Conservation (phyloP, 2,329 filamentous ascomycete species). For the Arthrinium puccinioides region DNA sequence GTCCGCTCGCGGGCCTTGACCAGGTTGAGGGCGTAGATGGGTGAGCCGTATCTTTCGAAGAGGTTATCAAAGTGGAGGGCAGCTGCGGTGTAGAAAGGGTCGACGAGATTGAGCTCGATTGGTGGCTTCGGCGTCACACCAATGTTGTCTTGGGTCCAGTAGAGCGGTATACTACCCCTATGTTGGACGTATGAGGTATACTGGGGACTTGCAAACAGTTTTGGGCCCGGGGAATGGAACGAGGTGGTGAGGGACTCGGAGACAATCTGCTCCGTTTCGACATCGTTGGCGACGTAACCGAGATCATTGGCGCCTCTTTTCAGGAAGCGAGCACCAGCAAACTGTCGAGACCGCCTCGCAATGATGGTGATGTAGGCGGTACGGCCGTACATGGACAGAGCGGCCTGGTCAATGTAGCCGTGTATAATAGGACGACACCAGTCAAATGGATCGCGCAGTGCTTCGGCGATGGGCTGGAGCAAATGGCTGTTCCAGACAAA, state of each 20-base stretch:
- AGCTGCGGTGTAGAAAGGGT: constrained; percentile 91
- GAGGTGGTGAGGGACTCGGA: constrained; percentile 92
- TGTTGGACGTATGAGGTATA: constrained; percentile 98
- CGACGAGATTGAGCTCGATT: constrained; percentile 89
- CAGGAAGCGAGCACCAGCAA: constrained; percentile 87
- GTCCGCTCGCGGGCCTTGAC: constrained; percentile 84
- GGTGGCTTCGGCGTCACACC: constrained; percentile 94
- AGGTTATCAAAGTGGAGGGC: constrained; percentile 92
- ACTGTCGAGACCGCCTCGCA: constrained; percentile 83
- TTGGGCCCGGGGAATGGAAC: constrained; percentile 84
- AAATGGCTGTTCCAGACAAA: constrained; percentile 97
- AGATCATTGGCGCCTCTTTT: constrained; percentile 93
- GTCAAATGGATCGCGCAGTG: constrained; percentile 76
- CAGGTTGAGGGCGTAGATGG: constrained; percentile 85
- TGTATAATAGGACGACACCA: constrained; percentile 97
- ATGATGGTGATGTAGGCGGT: constrained; percentile 90
- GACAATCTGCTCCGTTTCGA: constrained; percentile 97
- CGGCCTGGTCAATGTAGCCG: constrained; percentile 89
- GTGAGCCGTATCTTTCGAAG: constrained; percentile 87
- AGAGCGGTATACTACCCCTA: constrained; percentile 88
- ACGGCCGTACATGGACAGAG: constrained; percentile 78
- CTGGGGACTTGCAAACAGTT: constrained; percentile 78
- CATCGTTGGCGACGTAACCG: constrained; percentile 95
- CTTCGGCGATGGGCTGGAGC: constrained; percentile 63
- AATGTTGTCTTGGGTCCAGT: constrained; percentile 95